These are phyloP conservation scores for Magnolia sinica DNA, from an alignment of 164 flowering plant species.

Conservation along the genomic window DNA sequence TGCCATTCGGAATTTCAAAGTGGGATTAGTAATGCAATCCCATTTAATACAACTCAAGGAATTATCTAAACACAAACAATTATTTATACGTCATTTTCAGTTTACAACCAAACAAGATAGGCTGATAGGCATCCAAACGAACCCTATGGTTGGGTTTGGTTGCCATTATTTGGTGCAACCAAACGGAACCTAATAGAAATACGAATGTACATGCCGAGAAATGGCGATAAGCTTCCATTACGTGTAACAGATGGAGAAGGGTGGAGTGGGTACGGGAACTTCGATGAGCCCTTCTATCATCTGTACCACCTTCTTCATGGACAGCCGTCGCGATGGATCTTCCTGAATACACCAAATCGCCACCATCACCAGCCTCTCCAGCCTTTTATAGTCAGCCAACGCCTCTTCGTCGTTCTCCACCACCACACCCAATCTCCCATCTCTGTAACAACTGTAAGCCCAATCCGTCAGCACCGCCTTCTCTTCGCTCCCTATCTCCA, in stretches of 20 bases:
- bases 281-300: constrained; percentile 39
- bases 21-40: too few species aligned
- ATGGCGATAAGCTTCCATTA: too few species aligned
- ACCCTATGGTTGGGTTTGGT: too few species aligned
- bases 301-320: constrained; percentile 31
- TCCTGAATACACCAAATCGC: constrained; percentile 52
- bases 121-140: too few species aligned
- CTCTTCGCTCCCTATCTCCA: constrained; percentile 12
- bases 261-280: constrained; percentile 22
- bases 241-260: constrained; percentile 1
- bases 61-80: too few species aligned
- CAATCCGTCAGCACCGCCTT: background rate
- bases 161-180: too few species aligned
- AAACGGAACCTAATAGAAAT: too few species aligned
- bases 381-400: constrained; percentile 3
- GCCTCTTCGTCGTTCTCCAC: constrained; percentile 18
- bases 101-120: too few species aligned
- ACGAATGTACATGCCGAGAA: too few species aligned
- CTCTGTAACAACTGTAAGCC: constrained; percentile 1
- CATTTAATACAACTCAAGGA: too few species aligned
- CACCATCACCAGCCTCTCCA: constrained; percentile 34
- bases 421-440: background rate
- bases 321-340: constrained; percentile 35
- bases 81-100: too few species aligned
- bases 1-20: too few species aligned